Conservation (phyloP, 2,329 filamentous ascomycete species). For the Cyphellophora attinorum region DNA sequence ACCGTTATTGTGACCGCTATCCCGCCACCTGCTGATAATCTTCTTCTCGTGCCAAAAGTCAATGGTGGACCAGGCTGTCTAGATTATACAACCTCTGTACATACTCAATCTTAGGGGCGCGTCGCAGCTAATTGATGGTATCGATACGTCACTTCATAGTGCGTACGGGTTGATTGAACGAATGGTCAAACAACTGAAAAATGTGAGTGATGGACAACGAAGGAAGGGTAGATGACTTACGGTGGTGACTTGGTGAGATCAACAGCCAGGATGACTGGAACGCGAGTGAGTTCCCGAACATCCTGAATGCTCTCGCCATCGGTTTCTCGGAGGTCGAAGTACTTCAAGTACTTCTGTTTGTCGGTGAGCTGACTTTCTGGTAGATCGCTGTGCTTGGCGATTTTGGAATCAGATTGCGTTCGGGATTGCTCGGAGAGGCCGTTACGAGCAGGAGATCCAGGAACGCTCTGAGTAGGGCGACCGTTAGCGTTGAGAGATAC, state of each 20-base stretch:
- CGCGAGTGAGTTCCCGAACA: conserved; percentile 91
- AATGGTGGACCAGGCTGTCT: no score
- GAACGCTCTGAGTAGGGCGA: conserved; percentile 89
- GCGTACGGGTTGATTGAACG: conserved; percentile 43
- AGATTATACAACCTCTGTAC: no score
- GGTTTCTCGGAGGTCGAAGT: conserved; percentile 85
- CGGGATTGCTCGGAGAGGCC: conserved; percentile 63
- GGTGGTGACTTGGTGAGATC: conserved; percentile 97
- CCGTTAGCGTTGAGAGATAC: conserved; percentile 69
- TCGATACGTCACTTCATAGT: no score
- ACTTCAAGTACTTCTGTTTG: conserved; percentile 91
- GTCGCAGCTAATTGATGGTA: no score
- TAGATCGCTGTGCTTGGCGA: conserved; percentile 59
- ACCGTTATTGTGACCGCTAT: no score
- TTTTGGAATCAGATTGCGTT: conserved; percentile 88
- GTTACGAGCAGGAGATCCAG: conserved; percentile 76
- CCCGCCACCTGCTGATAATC: no score
- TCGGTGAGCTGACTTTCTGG: conserved; percentile 73
- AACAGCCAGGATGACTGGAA: conserved; percentile 97
- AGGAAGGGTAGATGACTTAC: conserved; percentile 53
- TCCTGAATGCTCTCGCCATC: conserved; percentile 96
- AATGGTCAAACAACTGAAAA: conserved; percentile 38
- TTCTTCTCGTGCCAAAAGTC: no score
- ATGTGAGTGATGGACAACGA: conserved; percentile 17
- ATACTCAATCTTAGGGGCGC: no score